phyloP scores from a whole-genome alignment of 148 eudicot genomes.

The Amaranthus cruentus region DNA sequence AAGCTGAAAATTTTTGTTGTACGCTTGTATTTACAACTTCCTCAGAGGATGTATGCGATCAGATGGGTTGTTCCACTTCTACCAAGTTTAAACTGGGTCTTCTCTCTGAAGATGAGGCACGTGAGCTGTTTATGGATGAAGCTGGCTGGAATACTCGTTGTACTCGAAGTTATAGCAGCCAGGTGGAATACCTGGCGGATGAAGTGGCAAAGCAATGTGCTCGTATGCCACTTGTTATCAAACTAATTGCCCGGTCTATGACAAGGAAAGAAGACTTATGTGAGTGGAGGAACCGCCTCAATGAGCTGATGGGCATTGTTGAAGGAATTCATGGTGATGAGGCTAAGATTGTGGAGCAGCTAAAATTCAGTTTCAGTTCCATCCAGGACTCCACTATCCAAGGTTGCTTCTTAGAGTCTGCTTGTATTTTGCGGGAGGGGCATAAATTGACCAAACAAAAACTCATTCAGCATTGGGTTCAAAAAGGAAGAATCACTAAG shows the following conservation, averaged over 20 bases:
- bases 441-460: background rate
- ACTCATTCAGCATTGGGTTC: conserved; percentile 8
- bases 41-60: conserved; percentile 16
- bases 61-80: background rate
- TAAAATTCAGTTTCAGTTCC: background rate
- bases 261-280: conserved; percentile 14
- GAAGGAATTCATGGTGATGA: conserved; percentile 9
- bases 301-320: conserved; percentile 12
- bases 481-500: background rate
- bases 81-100: conserved; percentile 10
- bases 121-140: conserved; percentile 9
- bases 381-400: background rate
- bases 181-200: background rate
- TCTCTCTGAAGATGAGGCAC: conserved; percentile 12
- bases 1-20: conserved; percentile 5
- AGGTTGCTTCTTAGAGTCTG: conserved; percentile 9
- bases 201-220: conserved; percentile 13
- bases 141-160: background rate
- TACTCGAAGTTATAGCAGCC: background rate
- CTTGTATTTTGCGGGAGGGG: conserved; percentile 8
- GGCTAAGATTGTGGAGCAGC: conserved; percentile 14
- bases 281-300: conserved; percentile 14
- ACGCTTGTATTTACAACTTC: conserved; percentile 17
- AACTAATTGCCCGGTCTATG: conserved; percentile 10
- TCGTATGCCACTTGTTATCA: conserved; percentile 15